Base-by-base conservation (phyloP, 352 stramenopile species). In the Globisporangium orthogonon region DNA sequence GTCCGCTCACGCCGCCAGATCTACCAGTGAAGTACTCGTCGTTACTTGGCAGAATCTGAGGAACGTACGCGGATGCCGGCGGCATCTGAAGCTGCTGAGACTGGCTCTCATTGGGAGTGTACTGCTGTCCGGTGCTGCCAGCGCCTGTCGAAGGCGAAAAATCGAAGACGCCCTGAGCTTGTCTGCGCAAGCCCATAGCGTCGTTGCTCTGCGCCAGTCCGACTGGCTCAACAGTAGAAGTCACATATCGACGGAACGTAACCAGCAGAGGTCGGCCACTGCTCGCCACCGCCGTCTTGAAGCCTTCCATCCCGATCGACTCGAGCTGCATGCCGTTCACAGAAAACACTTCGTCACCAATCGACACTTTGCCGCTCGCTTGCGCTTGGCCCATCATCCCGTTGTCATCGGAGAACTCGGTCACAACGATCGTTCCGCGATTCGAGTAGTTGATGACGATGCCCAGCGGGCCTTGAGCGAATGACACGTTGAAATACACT, bases 381-480 rank as follows among this genome's bases (percentile, higher is more conserved):
- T 91, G 70, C 33, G 85, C 83, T 45, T 94, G 85, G 10, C 83
- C 83, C 56, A 91, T 83, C 52, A 72, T 65, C 4, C 79, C 83
- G 35, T 68, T 74, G 60, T 87, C 81, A 18, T 73, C 72, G 1
- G 85, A 89, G 64, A 91, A 94, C 50, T 91, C 84, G 9, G 83
- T 91, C 48, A 94, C 83, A 14, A 89, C 61, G 44, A 94, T 83
- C 14, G 74, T 87, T 13, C 80, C 79, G 31, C 66, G 76, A 28
- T 75, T 66, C 10, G 84, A 89, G 50, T 91, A 87, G 46, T 94
- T 91, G 50, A 94, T 93, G 55, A 94, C 85, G 37, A 93, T 84
- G 1, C 83, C 83, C 28, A 94, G 65, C 2, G 81, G 85, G 13
- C 85, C 85, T 35, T 71, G 60, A 0, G 67, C 71, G 66, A 94